Conservation (phyloP, 192 early-diverging fungal genomes). For the Entomortierella chlamydospora region DNA sequence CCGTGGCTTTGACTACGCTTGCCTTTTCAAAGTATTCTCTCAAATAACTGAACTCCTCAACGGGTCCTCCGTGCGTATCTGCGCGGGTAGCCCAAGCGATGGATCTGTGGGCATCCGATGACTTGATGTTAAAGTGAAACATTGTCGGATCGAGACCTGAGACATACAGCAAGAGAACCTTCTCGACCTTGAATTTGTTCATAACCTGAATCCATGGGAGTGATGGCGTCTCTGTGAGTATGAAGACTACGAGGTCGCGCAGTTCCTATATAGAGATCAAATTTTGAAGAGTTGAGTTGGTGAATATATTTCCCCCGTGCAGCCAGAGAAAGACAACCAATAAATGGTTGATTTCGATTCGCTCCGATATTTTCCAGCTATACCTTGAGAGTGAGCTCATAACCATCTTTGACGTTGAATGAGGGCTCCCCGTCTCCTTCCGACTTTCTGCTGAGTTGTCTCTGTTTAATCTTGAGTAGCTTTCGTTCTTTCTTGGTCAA, state of each 20-base stretch:
- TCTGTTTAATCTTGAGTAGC: conserved; percentile 27
- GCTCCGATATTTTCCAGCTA: no score
- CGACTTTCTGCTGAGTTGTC: conserved; percentile 21
- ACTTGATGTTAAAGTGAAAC: conserved; percentile 44
- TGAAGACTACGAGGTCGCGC: conserved; percentile 59
- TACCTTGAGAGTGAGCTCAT: conserved; percentile 39
- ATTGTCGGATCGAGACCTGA: conserved; percentile 56
- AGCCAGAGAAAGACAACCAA: no score
- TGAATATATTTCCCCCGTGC: neutral
- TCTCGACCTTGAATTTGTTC: conserved; percentile 50
- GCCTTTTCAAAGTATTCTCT: conserved; percentile 26
- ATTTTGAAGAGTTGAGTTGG: neutral
- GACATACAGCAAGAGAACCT: conserved; percentile 55
- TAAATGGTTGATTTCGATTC: no score
- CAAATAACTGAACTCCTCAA: conserved; percentile 26
- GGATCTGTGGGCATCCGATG: conserved; percentile 27
- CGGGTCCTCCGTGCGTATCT: conserved; percentile 16
- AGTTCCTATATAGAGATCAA: conserved; percentile 32
- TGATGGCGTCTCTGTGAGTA: conserved; percentile 51
- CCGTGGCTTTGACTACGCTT: conserved; percentile 48
- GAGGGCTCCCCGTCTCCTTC: conserved; percentile 34
- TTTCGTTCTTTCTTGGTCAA: conserved; percentile 42
- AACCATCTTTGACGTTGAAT: conserved; percentile 19
- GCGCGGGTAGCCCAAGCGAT: conserved; percentile 14
- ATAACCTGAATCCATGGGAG: conserved; percentile 51